Evolutionary conservation across 2,329 filamentous ascomycete species (phyloP), one percentile per base, ranked within the genome.

Genomic region (Sodiomyces alkalinus): DNA sequence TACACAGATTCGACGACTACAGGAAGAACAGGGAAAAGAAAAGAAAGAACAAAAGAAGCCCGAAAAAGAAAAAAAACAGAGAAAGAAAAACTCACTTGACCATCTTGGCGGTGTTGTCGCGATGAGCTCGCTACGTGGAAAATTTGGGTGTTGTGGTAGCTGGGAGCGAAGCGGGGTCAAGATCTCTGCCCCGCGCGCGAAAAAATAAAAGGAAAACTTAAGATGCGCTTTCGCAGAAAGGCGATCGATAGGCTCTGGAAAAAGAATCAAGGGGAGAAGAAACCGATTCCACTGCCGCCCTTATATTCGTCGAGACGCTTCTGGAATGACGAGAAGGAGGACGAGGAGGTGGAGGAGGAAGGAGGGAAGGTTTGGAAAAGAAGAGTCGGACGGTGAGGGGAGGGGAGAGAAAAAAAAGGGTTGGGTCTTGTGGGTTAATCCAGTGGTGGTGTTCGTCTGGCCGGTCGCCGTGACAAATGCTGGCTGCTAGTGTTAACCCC

Each of bases 71-170:
- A 31, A 9, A 16, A 10, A 28, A 19, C 19, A 11, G 17, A 21
- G 23, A 24, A 28, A 33, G 31, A 29, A 25, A n/a, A 31, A 87
- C 86, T 80, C 80, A 94, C 86, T 96, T 94, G 62, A 98, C 90
- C 90, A 98, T 98, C 61, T 85, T 94, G 79, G 68, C 83, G 81
- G 85, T 81, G 58, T 73, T 79, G 59, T 55, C 55, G 46, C 41
- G 47, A 45, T 51, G 47, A 57, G 39, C 52, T 48, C 54, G 51
- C 50, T 50, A 44, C 23, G 26, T 37, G 40, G 28, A 43, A 51
- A 51, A 47, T 34, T 33, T 36, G 27, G 26, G 29, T 26, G 35
- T 41, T 38, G 27, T 26, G 36, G 46, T 44, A 40, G 47, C n/a
- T n/a, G n/a, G n/a, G n/a, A n/a, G n/a, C n/a, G 38, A 56, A 58